These are phyloP conservation scores for Trichoderma breve DNA, from an alignment of 2,329 filamentous ascomycete genomes.

Conservation along the genomic window DNA sequence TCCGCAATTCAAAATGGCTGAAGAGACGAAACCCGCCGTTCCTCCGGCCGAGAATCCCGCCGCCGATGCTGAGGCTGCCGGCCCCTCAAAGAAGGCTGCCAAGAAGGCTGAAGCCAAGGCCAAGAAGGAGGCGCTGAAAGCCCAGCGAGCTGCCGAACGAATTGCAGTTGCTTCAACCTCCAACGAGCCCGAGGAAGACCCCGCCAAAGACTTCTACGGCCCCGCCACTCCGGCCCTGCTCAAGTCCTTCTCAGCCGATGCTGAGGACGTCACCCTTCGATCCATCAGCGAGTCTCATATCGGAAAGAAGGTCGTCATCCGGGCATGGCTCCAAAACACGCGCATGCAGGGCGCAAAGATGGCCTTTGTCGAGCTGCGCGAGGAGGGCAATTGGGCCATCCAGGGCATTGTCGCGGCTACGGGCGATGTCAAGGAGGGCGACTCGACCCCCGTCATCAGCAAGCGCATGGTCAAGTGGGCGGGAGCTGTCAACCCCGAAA, in stretches of 20 bases:
- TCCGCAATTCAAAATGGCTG: slow-evolving; percentile 11
- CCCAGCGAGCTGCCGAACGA: slow-evolving; percentile 68
- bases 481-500: slow-evolving; percentile 71
- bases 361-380: slow-evolving; percentile 77
- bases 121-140: slow-evolving; percentile 83
- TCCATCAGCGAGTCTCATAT: slow-evolving; percentile 62
- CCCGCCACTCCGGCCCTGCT: slow-evolving; percentile 59
- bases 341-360: slow-evolving; percentile 61
- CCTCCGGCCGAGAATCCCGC: background rate
- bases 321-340: slow-evolving; percentile 82
- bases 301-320: slow-evolving; percentile 70
- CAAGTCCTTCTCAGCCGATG: slow-evolving; percentile 40
- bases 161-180: slow-evolving; percentile 69
- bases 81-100: slow-evolving; percentile 60
- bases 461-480: slow-evolving; percentile 96
- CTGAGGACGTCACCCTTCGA: slow-evolving; percentile 59
- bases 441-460: slow-evolving; percentile 46
- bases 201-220: slow-evolving; percentile 78
- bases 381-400: slow-evolving; percentile 68
- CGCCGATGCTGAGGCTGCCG: background rate
- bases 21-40: slow-evolving; percentile 9
- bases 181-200: slow-evolving; percentile 64
- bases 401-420: slow-evolving; percentile 72
- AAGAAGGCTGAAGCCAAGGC: slow-evolving; percentile 86
- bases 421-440: slow-evolving; percentile 53